Evolutionary conservation across 257 asterid genomes (phyloP), one percentile per base, ranked within the genome.

Genomic region (Handroanthus guayacan): DNA sequence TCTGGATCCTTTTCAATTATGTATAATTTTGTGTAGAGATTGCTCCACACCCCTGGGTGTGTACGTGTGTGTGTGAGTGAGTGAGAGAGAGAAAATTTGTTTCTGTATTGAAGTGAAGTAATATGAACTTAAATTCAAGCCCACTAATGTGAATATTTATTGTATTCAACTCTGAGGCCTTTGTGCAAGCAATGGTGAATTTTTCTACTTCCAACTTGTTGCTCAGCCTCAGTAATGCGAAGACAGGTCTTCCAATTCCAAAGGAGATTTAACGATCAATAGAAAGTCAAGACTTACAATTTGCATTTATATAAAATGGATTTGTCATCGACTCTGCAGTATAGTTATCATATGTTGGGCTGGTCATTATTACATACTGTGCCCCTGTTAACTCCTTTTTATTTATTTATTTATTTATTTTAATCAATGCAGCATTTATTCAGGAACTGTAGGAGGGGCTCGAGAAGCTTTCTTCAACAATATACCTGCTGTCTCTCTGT

Each of bases 401-500:
- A 25, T 25, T 25, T 25, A 25, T 25, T 25, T 25, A 25, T 25
- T 25, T 25, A 25, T 25, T 25, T 25, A 25, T 25, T 41, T 69
- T 71, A 63, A 60, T 80, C 60, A 61, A 61, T 80, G 83, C 89
- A 91, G 97, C 65, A 78, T 88, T 47, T 93, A 93, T 86, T 93
- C 98, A 9, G 98, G 96, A 71, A 91, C 97, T 5, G 98, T 93
- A 43, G 98, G 89, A 31, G 98, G 98, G 58, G 98, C 98, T 43
- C 91, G 98, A 4, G 98, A 93, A 84, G 97, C 96, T 61, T 93
- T 91, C 82, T 83, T 93, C 68, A 75, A 84, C 78, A 90, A 82
- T 61, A 71, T 91, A 78, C 96, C 97, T 64, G 77, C 96, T 67
- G 80, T 93, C 38, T 91, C 98, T 76, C 2, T 93, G 60, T 93